Base-by-base conservation (phyloP, 164 flowering plant species). In the Echeveria elegans region DNA sequence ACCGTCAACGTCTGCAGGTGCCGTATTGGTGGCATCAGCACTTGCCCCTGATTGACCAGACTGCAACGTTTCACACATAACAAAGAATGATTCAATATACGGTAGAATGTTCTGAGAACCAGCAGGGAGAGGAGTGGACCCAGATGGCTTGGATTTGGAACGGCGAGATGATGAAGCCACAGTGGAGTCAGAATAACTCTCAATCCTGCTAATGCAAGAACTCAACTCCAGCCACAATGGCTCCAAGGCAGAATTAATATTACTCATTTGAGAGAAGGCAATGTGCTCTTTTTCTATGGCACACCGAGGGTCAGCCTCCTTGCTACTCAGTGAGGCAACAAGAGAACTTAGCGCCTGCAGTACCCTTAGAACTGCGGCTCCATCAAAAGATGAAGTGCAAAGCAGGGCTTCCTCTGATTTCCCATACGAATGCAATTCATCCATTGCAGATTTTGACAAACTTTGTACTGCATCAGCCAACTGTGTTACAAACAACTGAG, bases 171-270 rank as follows among this genome's bases (percentile, higher is more conserved):
- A 66, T 67, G 69, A 66, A 58, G 82, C 91, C 67, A 81, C 68
- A 16, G 82, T 63, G 58, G 86, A 73, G 65, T 91, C 95, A 30
- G 92, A 82, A 69, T 76, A 85, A 70, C 80, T 80, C 82, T 94
- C 99, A 43, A 91, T 86, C 75, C 80, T 89, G 84, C 86, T 84
- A 41, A 94, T 91, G 79, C 97, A 91, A 64, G 72, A 67, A 77
- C 99, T 92, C 65, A 94, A 72, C 76, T 94, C 97, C 74, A 75
- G 70, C 99, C 99, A 94, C 76, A 94, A 73, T 58, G 99, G 97
- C 53, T 91, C 99, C 72, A 94, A 79, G 67, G 84, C 83, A 37
- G 81, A 70, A 78, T 86, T 85, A 40, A 91, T 86, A 64, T 82
- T 88, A 71, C 74, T 71, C n/a, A 91, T 82, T 62, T 77, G 85